Conservation (phyloP, 2,329 filamentous ascomycete species). For the Gnomoniopsis sp. region DNA sequence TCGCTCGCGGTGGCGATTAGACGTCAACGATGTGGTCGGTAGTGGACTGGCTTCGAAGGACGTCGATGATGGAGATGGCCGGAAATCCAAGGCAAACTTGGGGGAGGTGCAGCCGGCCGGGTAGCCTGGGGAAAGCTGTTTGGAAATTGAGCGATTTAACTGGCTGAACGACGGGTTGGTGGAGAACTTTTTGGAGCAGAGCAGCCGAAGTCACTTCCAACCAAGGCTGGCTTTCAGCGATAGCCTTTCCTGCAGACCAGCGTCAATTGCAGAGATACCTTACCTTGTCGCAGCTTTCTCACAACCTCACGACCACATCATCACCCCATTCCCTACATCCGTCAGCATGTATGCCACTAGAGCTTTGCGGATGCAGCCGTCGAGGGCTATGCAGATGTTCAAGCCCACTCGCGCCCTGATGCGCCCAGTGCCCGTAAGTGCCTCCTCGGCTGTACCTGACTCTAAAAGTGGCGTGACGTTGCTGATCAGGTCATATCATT, state of each 20-base stretch:
- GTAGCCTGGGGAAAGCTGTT: background rate
- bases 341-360: conserved; percentile 56
- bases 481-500: conserved; percentile 33
- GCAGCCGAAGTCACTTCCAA: conserved; percentile 4
- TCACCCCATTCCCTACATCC: conserved; percentile 63
- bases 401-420: conserved; percentile 64
- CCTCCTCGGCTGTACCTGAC: background rate
- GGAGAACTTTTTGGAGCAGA: conserved; percentile 5
- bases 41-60: conserved; percentile 24
- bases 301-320: conserved; percentile 7
- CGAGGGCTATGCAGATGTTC: conserved; percentile 64
- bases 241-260: conserved; percentile 10
- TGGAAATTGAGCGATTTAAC: conserved; percentile 17
- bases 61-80: conserved; percentile 15
- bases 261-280: conserved; percentile 11
- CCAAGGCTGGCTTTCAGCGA: background rate
- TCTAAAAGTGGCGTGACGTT: conserved; percentile 6
- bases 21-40: conserved; percentile 8
- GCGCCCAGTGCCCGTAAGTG: conserved; percentile 69
- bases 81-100: conserved; percentile 7
- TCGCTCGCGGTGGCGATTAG: too few relatives aligned
- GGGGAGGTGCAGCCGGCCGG: background rate
- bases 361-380: conserved; percentile 61
- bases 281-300: conserved; percentile 17
- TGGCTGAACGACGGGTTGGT: conserved; percentile 16